Conservation (phyloP, 2,329 filamentous ascomycete species). For the Elsinoe perseae region DNA sequence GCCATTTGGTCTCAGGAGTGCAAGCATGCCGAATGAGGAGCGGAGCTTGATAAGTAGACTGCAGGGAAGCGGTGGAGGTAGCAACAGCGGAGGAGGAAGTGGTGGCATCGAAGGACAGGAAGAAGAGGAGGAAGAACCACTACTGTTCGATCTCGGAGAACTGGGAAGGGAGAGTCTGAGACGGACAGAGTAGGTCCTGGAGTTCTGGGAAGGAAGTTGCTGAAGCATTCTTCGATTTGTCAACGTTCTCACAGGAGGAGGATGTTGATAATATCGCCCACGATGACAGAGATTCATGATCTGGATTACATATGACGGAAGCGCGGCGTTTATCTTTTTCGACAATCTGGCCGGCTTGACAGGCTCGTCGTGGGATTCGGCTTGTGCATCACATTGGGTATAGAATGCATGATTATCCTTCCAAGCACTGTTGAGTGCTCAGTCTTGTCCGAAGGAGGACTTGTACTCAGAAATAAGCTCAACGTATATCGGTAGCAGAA, state of each 20-base stretch:
- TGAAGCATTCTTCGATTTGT: no score
- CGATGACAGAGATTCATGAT: not conserved
- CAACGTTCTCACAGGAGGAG: no score
- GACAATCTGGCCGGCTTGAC: not conserved
- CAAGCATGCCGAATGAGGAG: constrained; percentile 59
- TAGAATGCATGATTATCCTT: not conserved
- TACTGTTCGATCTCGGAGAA: constrained; percentile 68
- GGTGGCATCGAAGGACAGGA: constrained; percentile 30
- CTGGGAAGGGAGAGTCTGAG: constrained; percentile 39
- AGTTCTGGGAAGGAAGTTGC: no score
- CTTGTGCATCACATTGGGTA: not conserved
- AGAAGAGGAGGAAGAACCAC: constrained; percentile 56
- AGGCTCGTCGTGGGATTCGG: not conserved
- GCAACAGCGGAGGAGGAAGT: constrained; percentile 18
- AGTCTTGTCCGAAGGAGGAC: not conserved
- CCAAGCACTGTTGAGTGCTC: no score
- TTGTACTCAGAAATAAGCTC: no score
- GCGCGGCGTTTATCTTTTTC: not conserved
- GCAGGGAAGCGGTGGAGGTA: constrained; percentile 48
- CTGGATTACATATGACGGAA: not conserved
- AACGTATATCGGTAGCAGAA: no score
- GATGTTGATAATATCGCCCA: not conserved
- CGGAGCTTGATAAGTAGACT: constrained; percentile 49
- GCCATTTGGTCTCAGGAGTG: constrained; percentile 56
- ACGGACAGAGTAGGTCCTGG: not conserved